Evolutionary conservation across 192 early-diverging fungal species (phyloP), one percentile per base, ranked within the genome.

Genomic region (Rhizophagus sp.): DNA sequence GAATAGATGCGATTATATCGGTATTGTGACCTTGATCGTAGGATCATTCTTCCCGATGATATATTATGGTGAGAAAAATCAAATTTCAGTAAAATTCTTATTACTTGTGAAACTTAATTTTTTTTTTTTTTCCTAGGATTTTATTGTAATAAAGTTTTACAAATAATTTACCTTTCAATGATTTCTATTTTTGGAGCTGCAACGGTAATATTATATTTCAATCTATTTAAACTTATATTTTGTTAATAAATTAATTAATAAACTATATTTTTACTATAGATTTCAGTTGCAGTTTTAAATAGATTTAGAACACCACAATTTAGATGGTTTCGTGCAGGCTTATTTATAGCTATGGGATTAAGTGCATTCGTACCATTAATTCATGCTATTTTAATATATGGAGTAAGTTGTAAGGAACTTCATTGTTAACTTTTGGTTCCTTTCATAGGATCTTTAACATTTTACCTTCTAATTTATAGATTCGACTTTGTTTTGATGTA

Each of bases 1-100:
- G 93, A 98, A 96, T 87, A 90, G 95, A 81, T 94, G 94, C 74
- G 97, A 97, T 83, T 98, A 97, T 88, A 88, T 94, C 25, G 96
- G 96, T 15, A 98, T 97, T 78, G 94, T 95, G 33, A 81, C 89
- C 24, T 86, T 97, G 62, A 96, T 96, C 69, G 89, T 93, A 52
- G 88, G 90, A 33, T 89, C 88, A 15, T 89, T 85, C 73, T 87
- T 83, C 70, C 88, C 88, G 5, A 82, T 84, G 47, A 81, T 88
- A 49, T 87, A 84, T 77, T 89, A 89, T 81, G 87, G 85, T 83
- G 76, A 63, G 75, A 62, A 27, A 30, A 50, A 70, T 24, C 11
- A 36, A 75, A 33, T 17, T 75, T 30, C 50, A 24, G 12, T 30
- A 30, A n/a, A 1, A 65, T n/a, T 34, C n/a, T 47, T 65, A 62